phyloP scores from a whole-genome alignment of 495 filamentous ascomycete genomes.

The Podospora australis region DNA sequence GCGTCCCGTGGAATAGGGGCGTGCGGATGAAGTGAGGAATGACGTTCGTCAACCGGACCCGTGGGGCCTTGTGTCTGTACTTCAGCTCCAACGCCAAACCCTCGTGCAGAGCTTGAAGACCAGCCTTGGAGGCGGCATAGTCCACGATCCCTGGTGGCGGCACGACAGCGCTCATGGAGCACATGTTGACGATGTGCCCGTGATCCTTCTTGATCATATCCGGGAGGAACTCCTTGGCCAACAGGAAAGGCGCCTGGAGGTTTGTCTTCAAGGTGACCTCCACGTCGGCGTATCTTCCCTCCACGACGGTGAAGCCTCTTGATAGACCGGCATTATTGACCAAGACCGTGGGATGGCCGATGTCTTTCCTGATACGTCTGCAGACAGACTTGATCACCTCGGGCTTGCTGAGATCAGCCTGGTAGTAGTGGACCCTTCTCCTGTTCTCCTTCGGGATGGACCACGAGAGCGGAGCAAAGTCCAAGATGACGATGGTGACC shows the following conservation, averaged over 20 bases:
- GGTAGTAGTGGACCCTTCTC: conserved; percentile 19
- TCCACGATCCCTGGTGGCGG: conserved; percentile 16
- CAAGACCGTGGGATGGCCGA: conserved; percentile 25
- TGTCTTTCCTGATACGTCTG: conserved; percentile 12
- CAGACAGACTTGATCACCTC: conserved; percentile 12
- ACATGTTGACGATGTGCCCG: conserved; percentile 20
- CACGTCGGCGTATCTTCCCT: conserved; percentile 20
- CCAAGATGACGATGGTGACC: conserved; percentile 17
- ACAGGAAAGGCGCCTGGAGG: conserved; percentile 19
- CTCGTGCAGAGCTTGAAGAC: conserved; percentile 17
- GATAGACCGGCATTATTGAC: conserved; percentile 23
- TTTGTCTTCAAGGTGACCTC: conserved; percentile 22
- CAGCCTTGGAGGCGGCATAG: conserved; percentile 21
- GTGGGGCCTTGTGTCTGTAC: conserved; percentile 21
- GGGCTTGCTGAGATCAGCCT: conserved; percentile 18
- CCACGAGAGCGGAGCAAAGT: conserved; percentile 19
- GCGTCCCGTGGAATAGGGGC: conserved; percentile 25
- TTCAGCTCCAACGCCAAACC: conserved; percentile 18
- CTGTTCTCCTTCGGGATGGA: background rate
- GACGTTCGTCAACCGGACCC: conserved; percentile 25
- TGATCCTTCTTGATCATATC: conserved; percentile 20
- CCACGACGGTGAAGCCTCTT: conserved; percentile 17
- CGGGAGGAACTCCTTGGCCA: conserved; percentile 24
- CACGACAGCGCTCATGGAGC: conserved; percentile 17
- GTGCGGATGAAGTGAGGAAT: conserved; percentile 33